These are phyloP conservation scores for Cajanus cajan DNA, from an alignment of 306 rosid genomes.

Conservation along the genomic window DNA sequence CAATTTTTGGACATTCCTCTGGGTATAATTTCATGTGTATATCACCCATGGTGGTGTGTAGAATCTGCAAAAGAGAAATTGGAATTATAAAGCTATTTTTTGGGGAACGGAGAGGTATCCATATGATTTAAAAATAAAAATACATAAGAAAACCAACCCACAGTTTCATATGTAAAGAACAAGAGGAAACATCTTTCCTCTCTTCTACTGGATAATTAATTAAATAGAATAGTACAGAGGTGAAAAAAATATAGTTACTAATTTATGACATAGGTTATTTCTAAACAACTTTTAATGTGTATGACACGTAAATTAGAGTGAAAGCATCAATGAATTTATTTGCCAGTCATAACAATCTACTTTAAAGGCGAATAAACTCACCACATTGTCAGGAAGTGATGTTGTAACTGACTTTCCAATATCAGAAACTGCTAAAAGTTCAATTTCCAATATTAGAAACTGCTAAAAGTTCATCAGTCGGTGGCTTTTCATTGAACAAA, in stretches of 20 bases:
- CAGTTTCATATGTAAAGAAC: neutral
- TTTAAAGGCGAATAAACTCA: constrained; percentile 39
- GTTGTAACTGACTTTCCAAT: constrained; percentile 89
- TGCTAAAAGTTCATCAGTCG: constrained; percentile 93
- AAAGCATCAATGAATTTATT: neutral
- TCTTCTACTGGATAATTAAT: constrained; percentile 9
- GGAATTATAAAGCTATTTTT: neutral
- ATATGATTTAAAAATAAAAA: constrained; percentile 3
- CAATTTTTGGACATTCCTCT: constrained; percentile 98
- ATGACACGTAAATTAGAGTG: neutral
- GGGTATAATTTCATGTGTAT: constrained; percentile 91
- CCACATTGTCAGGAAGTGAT: constrained; percentile 98
- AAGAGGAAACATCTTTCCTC: constrained; percentile 3
- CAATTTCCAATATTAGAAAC: constrained; percentile 98
- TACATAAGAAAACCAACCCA: neutral
- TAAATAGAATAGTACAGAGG: neutral
- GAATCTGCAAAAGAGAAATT: constrained; percentile 51
- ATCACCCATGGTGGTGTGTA: constrained; percentile 98
- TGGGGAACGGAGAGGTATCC: neutral
- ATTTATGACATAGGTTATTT: neutral
- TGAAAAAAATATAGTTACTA: neutral
- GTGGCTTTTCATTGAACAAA: constrained; percentile 96
- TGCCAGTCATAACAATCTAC: neutral
- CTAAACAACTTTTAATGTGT: neutral
- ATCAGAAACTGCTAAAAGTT: constrained; percentile 92